Evolutionary conservation across 768 basidiomycete species (phyloP), one percentile per base, ranked within the genome.

Genomic region (Rhizopogon vesiculosus): DNA sequence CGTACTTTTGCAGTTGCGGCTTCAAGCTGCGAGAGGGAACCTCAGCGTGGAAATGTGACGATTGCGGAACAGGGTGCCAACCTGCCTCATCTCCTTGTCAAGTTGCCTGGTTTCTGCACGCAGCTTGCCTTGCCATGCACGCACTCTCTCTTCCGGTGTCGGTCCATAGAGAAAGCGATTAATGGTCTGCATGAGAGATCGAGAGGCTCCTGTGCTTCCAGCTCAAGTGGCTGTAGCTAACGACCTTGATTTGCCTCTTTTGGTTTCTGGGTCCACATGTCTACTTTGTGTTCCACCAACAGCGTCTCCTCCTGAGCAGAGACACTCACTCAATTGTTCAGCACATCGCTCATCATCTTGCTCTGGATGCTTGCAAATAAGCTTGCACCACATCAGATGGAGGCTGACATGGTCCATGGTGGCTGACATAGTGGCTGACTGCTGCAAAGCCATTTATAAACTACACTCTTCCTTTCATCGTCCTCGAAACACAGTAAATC

Each of bases 71-170:
- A 45, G 44, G 45, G 62, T 63, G 55, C 84, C 73, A 74, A 96
- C 95, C 87, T 96, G 91, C 77, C 87, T 87, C 78, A 94, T 94
- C 78, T 98, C 97, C 72, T 93, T 79, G 60, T 99, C 97, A 55
- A 99, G 73, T 57, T 81, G 78, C 25, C 97, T 82, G 65, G 85
- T 79, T 70, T 98, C 92, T 55, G 80, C 72, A 52, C 91, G 87
- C 53, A 99, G 76, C 71, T 91, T 93, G 18, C 78, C 64, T 70
- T 98, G 94, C 97, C 97, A 99, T 72, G 82, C 80, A 50, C 89
- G 83, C 12, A 98, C 88, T 65, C 83, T 86, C 75, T 99, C 97
- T 72, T 98, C 94, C 22, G 95, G 89, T 0, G 96, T 93, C 16
- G 94, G 96, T 2, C 97, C 97, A 74, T 98, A 98, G 44, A 99